Conservation (phyloP, 2,329 filamentous ascomycete species). For the Arthroderma sp. region DNA sequence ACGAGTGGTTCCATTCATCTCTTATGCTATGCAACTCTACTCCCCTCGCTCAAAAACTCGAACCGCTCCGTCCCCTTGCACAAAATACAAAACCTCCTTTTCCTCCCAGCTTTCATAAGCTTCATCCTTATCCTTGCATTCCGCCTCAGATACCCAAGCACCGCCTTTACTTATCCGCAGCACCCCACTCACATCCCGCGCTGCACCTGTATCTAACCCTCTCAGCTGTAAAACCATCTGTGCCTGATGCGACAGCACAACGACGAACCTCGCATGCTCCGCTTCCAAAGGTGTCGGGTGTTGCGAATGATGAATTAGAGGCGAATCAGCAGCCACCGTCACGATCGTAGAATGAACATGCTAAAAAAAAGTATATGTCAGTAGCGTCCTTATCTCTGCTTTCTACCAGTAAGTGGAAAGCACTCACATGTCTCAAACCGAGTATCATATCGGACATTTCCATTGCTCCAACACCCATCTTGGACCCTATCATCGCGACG, state of each 20-base stretch:
- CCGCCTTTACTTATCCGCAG: slow-evolving; percentile 57
- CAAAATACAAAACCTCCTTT: slow-evolving; percentile 67
- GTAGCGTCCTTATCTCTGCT: background rate
- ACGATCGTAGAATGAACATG: slow-evolving; percentile 53
- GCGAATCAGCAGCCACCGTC: slow-evolving; percentile 57
- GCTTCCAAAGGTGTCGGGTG: slow-evolving; percentile 54
- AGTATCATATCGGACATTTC: slow-evolving; percentile 46
- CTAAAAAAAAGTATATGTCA: slow-evolving; percentile 23
- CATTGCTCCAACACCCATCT: slow-evolving; percentile 28
- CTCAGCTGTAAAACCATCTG: slow-evolving; percentile 58
- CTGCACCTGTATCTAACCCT: slow-evolving; percentile 73
- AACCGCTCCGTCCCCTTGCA: slow-evolving; percentile 64
- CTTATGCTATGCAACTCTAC: slow-evolving; percentile 5
- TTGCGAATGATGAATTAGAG: slow-evolving; percentile 45
- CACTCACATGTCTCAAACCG: slow-evolving; percentile 49
- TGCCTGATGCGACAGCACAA: slow-evolving; percentile 63
- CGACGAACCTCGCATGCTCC: slow-evolving; percentile 56
- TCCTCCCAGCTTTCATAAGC: slow-evolving; percentile 30
- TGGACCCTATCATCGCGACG: slow-evolving; percentile 44
- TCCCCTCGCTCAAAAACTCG: slow-evolving; percentile 76
- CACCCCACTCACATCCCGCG: slow-evolving; percentile 81
- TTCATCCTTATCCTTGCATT: slow-evolving; percentile 15
- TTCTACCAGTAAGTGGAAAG: background rate
- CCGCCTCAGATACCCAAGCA: slow-evolving; percentile 17
- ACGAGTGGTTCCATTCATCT: no score